These are phyloP conservation scores for Bruguiera gymnorhiza DNA, from an alignment of 345 rosid species.

Conservation along the genomic window DNA sequence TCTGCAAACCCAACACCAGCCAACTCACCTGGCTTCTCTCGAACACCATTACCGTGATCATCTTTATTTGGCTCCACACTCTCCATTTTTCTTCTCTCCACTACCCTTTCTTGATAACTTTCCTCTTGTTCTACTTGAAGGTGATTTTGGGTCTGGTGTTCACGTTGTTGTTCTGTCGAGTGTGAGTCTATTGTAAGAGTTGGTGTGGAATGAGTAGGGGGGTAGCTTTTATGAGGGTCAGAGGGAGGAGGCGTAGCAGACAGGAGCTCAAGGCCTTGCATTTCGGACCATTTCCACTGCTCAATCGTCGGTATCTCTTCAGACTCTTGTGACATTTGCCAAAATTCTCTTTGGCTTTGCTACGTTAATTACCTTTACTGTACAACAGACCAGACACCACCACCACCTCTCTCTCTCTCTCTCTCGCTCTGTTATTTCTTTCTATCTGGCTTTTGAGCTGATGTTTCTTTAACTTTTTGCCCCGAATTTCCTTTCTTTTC, in stretches of 20 bases:
- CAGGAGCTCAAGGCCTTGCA: slow-evolving; percentile 95
- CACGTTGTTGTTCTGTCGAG: slow-evolving; percentile 7
- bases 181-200: slow-evolving; percentile 11
- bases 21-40: slow-evolving; percentile 51
- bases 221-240: slow-evolving; percentile 29
- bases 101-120: slow-evolving; percentile 8
- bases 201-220: slow-evolving; percentile 20
- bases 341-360: slow-evolving; percentile 1
- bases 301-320: slow-evolving; percentile 55
- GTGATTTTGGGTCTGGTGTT: neutral
- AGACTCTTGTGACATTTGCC: slow-evolving; percentile 81
- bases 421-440: slow-evolving; percentile 36
- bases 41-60: slow-evolving; percentile 10
- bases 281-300: slow-evolving; percentile 96
- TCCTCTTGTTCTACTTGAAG: slow-evolving; percentile 1
- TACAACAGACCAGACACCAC: neutral
- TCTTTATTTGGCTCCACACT: slow-evolving; percentile 41
- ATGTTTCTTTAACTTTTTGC: neutral
- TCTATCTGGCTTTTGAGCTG: slow-evolving; percentile 33
- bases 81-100: slow-evolving; percentile 50
- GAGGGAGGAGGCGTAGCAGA: slow-evolving; percentile 31
- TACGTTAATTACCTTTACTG: neutral
- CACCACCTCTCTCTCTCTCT: neutral
- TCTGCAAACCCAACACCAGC: slow-evolving; percentile 61
- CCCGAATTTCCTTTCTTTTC: neutral